Percentiles rank a stretch among this genome's conserved stretches.
Conservation (phyloP, 352 stramenopile species). For the Globisporangium nodosum region DNA sequence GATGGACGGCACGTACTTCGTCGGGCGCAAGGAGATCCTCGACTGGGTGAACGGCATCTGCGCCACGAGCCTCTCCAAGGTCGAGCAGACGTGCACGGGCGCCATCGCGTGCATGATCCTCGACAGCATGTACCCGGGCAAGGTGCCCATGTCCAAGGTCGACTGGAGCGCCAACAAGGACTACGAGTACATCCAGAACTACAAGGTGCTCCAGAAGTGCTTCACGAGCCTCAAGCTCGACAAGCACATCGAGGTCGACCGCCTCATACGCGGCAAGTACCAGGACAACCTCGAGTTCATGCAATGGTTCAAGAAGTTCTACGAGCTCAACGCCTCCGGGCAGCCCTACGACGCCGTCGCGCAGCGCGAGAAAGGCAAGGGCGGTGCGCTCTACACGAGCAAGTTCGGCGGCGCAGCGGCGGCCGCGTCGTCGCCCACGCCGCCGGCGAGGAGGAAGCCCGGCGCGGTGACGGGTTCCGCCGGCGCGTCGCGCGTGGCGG, state of each 20-base stretch:
- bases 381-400: slow-evolving; percentile 72
- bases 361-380: slow-evolving; percentile 93
- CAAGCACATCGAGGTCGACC: slow-evolving; percentile 96
- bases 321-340: slow-evolving; percentile 80
- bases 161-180: slow-evolving; percentile 97
- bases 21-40: slow-evolving; percentile 96
- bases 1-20: slow-evolving; percentile 97
- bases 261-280: slow-evolving; percentile 98
- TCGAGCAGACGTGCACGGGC: slow-evolving; percentile 96
- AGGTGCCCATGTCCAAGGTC: slow-evolving; percentile 95
- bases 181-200: slow-evolving; percentile 99
- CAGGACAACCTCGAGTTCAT: slow-evolving; percentile 99
- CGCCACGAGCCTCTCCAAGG: slow-evolving; percentile 92
- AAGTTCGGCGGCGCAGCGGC: slow-evolving; percentile 48
- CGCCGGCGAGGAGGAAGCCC: slow-evolving; percentile 36
- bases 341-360: slow-evolving; percentile 93
- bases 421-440: slow-evolving; percentile 20
- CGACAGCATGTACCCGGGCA: slow-evolving; percentile 92
- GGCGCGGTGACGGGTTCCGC: slow-evolving; percentile 10
- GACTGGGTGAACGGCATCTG: slow-evolving; percentile 98
- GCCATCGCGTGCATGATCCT: slow-evolving; percentile 97
- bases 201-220: slow-evolving; percentile 98
- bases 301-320: slow-evolving; percentile 97
- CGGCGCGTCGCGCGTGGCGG: slow-evolving; percentile 15
- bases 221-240: slow-evolving; percentile 96